These are phyloP conservation scores for Sarocladium brachiariae DNA, from an alignment of 2,329 filamentous ascomycete species.

Conservation along the genomic window DNA sequence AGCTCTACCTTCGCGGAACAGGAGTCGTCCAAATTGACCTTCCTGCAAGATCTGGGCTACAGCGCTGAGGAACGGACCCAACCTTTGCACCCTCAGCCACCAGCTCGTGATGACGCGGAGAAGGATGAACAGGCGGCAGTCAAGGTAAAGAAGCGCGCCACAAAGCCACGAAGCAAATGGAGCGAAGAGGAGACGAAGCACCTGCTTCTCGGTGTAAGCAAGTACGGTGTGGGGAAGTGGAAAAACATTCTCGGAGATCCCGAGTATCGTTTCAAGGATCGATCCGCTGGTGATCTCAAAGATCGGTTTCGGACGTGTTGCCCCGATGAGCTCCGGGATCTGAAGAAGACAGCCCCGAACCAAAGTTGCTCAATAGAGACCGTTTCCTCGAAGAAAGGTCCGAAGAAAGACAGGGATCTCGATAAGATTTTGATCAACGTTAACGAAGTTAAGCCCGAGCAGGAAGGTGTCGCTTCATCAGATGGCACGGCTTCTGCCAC, in stretches of 20 bases:
- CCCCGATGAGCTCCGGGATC: conserved; percentile 49
- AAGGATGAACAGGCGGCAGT: conserved; percentile 18
- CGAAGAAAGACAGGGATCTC: conserved; percentile 42
- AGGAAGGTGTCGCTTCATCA: conserved; percentile 16
- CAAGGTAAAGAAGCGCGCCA: conserved; percentile 46
- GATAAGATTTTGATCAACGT: conserved; percentile 50
- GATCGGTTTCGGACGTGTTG: conserved; percentile 62
- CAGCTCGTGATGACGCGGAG: conserved; percentile 23
- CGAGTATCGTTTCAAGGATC: conserved; percentile 53
- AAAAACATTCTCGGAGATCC: conserved; percentile 56
- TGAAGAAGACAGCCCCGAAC: conserved; percentile 21
- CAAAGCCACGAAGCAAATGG: conserved; percentile 56
- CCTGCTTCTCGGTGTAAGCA: conserved; percentile 52
- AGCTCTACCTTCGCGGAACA: conserved; percentile 43
- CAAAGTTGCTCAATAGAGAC: conserved; percentile 17
- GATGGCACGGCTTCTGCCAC: background rate
- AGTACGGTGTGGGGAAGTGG: conserved; percentile 60
- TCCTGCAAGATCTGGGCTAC: conserved; percentile 36
- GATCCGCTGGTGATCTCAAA: conserved; percentile 57
- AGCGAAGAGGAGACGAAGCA: conserved; percentile 59
- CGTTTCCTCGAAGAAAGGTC: conserved; percentile 27
- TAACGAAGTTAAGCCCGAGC: conserved; percentile 26
- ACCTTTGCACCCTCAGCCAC: conserved; percentile 10
- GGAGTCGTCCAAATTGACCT: conserved; percentile 33
- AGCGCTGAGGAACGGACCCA: conserved; percentile 19